These are phyloP conservation scores for Eucalyptus camaldulensis DNA, from an alignment of 345 rosid species.

Conservation along the genomic window DNA sequence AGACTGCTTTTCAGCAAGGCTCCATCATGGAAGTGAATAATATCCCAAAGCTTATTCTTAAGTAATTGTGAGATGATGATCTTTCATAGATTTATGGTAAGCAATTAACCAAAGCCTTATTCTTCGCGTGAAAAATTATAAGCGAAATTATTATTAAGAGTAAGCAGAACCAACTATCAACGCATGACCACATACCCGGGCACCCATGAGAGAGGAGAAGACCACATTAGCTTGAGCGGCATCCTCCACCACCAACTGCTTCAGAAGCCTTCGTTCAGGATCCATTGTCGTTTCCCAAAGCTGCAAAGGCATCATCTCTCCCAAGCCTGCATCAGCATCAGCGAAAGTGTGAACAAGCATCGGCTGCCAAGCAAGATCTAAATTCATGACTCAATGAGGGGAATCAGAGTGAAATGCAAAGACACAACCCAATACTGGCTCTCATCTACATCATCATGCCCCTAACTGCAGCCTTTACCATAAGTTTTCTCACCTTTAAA, in stretches of 20 bases:
- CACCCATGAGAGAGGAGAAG: constrained; percentile 92
- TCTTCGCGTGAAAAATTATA: background rate
- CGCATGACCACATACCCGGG: constrained; percentile 36
- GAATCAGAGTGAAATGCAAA: background rate
- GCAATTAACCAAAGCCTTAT: background rate
- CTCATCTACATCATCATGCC: background rate
- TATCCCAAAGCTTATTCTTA: background rate
- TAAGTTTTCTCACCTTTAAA: constrained; percentile 60
- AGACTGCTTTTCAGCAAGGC: background rate
- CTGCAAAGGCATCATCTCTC: constrained; percentile 99
- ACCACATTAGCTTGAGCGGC: constrained; percentile 62
- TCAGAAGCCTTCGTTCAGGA: constrained; percentile 72
- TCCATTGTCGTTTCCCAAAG: constrained; percentile 98
- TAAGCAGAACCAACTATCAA: background rate
- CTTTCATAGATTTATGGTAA: background rate
- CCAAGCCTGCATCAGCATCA: constrained; percentile 48
- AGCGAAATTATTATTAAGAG: background rate
- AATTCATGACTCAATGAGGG: background rate
- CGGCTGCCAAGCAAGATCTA: background rate
- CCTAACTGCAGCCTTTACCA: background rate
- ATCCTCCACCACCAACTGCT: constrained; percentile 76
- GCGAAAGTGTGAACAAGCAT: background rate
- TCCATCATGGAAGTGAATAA: background rate
- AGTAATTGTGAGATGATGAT: background rate
- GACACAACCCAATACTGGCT: background rate